Evolutionary conservation across 1,139 yeast species (phyloP), one percentile per base, ranked within the genome.

Genomic region (Debaryomyces subglobosus): DNA sequence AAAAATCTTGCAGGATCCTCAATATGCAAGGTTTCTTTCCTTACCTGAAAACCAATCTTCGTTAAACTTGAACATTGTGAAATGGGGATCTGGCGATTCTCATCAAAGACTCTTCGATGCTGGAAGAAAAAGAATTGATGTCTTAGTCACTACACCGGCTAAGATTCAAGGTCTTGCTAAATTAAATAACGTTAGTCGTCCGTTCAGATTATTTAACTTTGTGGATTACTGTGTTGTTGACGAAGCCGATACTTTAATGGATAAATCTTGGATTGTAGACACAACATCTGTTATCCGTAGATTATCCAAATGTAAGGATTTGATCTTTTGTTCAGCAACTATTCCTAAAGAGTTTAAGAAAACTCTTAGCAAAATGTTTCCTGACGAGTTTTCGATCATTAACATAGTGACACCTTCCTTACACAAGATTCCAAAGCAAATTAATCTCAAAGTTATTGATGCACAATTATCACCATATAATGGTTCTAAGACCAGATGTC

Each of bases 161-260:
- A 86, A 86, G 59, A 60, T 87, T 23, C 64, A 69, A 18, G 73
- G 79, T 3, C 66, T 83, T 45, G 71, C 72, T 39, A 72, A 74
- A 44, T 71, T 81, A 38, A 67, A 69, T 30, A 73, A 73, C 57
- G 60, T 76, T 12, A 69, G 73, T 41, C 68, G 77, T 29, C 85
- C 87, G 0, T 82, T 75, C 56, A 68, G 74, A 35, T 62, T 72
- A 9, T 68, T 83, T 46, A 66, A 71, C 5, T 69, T 69, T 33
- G 79, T 83, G 0, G 76, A 79, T 25, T 86, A 79, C 57, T 74
- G 89, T 48, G 92, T 89, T 3, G 79, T 88, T n/a, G 99, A 94
- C 64, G 99, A 94, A 65, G 98, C 99, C 0, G 99, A 94, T 65
- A 89, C 97, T 0, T 71, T 94, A 47, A 79, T 94, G 84, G 97